These are phyloP conservation scores for Yamagishiella unicocca DNA, from an alignment of 139 green algal species.

Conservation along the genomic window DNA sequence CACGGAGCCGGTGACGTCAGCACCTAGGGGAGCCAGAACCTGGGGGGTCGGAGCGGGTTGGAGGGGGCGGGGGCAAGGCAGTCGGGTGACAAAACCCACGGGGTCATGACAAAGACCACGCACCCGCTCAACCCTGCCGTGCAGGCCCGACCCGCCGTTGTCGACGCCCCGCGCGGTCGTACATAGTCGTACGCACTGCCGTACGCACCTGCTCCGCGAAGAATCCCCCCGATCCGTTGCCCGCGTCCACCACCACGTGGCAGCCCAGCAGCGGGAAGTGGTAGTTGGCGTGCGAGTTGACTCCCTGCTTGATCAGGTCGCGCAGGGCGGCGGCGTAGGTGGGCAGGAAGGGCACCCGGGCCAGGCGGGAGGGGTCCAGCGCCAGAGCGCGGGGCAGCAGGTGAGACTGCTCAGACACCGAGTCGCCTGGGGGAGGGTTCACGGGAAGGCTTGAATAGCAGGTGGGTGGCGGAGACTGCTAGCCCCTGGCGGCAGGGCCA, in stretches of 20 bases:
- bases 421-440: slow-evolving; percentile 22
- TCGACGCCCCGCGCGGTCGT: too few relatives aligned
- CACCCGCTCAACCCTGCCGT: too few relatives aligned
- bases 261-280: slow-evolving; percentile 70
- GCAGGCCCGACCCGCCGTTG: too few relatives aligned
- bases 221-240: slow-evolving; percentile 93
- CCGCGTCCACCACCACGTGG: slow-evolving; percentile 81
- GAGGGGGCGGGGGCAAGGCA: neutral
- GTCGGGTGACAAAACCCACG: too few relatives aligned
- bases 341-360: slow-evolving; percentile 59
- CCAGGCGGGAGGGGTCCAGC: slow-evolving; percentile 18
- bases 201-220: slow-evolving; percentile 73
- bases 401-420: slow-evolving; percentile 55
- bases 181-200: neutral
- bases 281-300: slow-evolving; percentile 55
- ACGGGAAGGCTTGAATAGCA: too few relatives aligned
- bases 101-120: too few relatives aligned
- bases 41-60: slow-evolving; percentile 30
- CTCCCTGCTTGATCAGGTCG: slow-evolving; percentile 77
- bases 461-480: neutral
- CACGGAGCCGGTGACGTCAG: slow-evolving; percentile 87
- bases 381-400: slow-evolving; percentile 57
- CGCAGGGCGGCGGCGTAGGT: slow-evolving; percentile 79
- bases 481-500: too few relatives aligned
- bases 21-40: slow-evolving; percentile 92